A percentile compares a stretch with the other conserved stretches of the same genome.
Conservation (phyloP, 1,284 basidiomycete genomes). For the Pisolithus thermaeus region DNA sequence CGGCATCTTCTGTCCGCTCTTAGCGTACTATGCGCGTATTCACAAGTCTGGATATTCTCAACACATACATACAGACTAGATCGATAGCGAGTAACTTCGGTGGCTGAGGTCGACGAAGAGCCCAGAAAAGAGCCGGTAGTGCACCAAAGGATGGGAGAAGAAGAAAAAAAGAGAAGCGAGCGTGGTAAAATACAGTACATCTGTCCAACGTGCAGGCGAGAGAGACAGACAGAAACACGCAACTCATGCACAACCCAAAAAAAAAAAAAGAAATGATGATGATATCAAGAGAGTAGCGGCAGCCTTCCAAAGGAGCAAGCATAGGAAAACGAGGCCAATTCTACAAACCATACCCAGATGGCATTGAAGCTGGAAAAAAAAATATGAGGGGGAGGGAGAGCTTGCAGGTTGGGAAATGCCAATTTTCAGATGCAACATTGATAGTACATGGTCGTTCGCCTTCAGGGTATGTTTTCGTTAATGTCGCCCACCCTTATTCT, state of each 20-base stretch:
- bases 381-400: conserved; percentile 13
- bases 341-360: conserved; percentile 26
- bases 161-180: background rate
- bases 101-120: too few relatives aligned
- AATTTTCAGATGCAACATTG: conserved; percentile 14
- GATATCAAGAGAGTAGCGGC: conserved; percentile 17
- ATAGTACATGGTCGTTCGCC: conserved; percentile 10
- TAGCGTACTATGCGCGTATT: conserved; percentile 2
- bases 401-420: conserved; percentile 18
- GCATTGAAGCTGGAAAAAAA: conserved; percentile 9
- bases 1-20: background rate
- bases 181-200: conserved; percentile 28
- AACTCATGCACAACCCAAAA: conserved; percentile 26
- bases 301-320: conserved; percentile 26
- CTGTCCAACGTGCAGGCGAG: conserved; percentile 26
- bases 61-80: conserved; percentile 28
- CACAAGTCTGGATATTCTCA: conserved; percentile 17
- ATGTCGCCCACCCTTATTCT: conserved; percentile 33
- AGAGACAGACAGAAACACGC: background rate
- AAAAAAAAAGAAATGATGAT: conserved; percentile 24
- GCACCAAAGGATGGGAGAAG: conserved; percentile 11
- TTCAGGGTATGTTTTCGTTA: conserved; percentile 27
- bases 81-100: background rate
- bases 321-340: conserved; percentile 21
- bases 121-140: too few relatives aligned